Percentiles rank a stretch among this genome's conserved stretches.
Conservation (phyloP, 2,329 filamentous ascomycete genomes). For the Pyricularia pennisetigena region DNA sequence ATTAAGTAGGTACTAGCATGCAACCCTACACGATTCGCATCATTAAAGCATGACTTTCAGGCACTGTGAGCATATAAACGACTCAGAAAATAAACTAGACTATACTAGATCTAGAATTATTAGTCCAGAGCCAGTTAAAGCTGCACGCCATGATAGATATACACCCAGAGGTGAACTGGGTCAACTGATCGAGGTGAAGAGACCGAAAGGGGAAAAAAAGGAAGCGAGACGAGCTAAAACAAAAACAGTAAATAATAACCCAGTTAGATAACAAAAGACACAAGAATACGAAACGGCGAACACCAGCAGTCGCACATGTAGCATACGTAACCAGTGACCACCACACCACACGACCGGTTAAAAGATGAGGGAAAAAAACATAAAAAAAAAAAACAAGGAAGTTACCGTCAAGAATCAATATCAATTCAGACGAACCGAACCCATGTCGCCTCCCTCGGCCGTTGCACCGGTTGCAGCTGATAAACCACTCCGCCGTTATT, state of each 20-base stretch:
- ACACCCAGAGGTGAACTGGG: too few relatives aligned
- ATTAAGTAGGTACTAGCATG: neutral
- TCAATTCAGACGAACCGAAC: neutral
- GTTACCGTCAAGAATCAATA: too few relatives aligned
- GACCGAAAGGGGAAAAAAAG: too few relatives aligned
- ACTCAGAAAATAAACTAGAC: too few relatives aligned
- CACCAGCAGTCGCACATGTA: too few relatives aligned
- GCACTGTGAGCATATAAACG: neutral
- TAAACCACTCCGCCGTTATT: neutral
- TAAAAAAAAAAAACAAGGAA: neutral
- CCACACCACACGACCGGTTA: neutral
- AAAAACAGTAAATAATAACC: neutral
- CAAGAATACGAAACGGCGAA: neutral
- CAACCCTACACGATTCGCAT: neutral
- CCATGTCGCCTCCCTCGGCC: neutral
- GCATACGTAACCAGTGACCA: neutral
- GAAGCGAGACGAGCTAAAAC: too few relatives aligned
- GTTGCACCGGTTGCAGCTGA: neutral
- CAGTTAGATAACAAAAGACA: neutral
- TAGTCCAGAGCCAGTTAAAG: neutral
- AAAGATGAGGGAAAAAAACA: neutral
- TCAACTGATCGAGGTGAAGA: too few relatives aligned
- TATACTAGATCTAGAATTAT: too few relatives aligned
- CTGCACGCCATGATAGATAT: too few relatives aligned
- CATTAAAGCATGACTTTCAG: neutral